Percentiles rank a stretch among this genome's conserved stretches.
These are phyloP conservation scores for Psilocybe tampanensis DNA, from an alignment of 768 basidiomycete genomes.

Conservation along the genomic window DNA sequence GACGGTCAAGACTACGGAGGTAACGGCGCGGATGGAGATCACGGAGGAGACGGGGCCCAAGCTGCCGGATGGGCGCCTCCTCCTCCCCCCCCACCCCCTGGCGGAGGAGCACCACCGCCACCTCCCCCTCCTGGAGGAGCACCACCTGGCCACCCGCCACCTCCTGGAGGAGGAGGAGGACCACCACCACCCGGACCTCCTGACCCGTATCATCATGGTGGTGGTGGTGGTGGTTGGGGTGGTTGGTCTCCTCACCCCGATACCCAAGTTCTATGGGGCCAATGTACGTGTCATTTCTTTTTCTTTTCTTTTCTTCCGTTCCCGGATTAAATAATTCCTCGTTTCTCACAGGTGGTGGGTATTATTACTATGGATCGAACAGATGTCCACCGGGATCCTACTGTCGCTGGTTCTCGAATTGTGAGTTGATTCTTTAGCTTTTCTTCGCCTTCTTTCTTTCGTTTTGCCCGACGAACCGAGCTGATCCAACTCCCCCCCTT, in stretches of 20 bases:
- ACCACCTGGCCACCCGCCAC: neutral
- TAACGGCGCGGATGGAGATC: slow-evolving; percentile 1
- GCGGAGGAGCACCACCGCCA: neutral
- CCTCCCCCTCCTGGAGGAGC: too few relatives aligned
- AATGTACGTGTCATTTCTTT: slow-evolving; percentile 17
- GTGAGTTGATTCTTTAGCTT: slow-evolving; percentile 11
- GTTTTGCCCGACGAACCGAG: too few relatives aligned
- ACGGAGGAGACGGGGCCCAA: neutral
- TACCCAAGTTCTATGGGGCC: slow-evolving; percentile 25
- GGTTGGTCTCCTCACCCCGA: neutral
- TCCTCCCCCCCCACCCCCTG: too few relatives aligned
- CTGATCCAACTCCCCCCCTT: too few relatives aligned
- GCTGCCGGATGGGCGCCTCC: too few relatives aligned
- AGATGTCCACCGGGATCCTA: slow-evolving; percentile 21
- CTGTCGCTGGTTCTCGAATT: slow-evolving; percentile 27
- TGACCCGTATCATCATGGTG: neutral
- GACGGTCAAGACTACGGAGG: neutral
- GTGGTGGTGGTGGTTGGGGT: too few relatives aligned
- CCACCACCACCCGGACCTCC: slow-evolving; percentile 5
- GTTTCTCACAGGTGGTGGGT: slow-evolving; percentile 22
- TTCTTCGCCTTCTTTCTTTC: too few relatives aligned
- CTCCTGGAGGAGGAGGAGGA: neutral
- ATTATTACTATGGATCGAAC: slow-evolving; percentile 24
- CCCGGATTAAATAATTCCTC: neutral
- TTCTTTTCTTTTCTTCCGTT: neutral